Evolutionary conservation across 1,284 basidiomycete genomes (phyloP), one percentile per base, ranked within the genome.

Genomic region (Phlebopus sp.): DNA sequence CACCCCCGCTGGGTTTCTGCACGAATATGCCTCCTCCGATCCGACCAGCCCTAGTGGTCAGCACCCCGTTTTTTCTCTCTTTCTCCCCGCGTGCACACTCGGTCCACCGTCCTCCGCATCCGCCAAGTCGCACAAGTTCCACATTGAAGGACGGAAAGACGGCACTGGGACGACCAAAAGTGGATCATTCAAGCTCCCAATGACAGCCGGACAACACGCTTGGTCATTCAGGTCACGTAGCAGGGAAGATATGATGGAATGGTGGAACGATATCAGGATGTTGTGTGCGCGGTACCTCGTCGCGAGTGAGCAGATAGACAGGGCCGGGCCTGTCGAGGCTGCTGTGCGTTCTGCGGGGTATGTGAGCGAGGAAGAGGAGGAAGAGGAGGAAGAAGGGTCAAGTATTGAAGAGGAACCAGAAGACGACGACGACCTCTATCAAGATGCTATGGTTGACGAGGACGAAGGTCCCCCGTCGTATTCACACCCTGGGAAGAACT

Each of bases 241-340:
- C 56, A 84, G 92, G 63, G 95, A 98, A 57, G 96, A 97, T 64
- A 93, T 98, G 91, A 95, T 98, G 92, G 96, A 98, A 72, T 97
- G 97, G 90, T 99, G 97, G 96, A 98, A 98, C 69, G 97, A 98
- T 69, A 78, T 97, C 47, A 78, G 94, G 59, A 97, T 98, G 92
- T 78, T 99, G 49, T 95, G 92, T 64, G 94, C 95, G 50, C 77
- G 96, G 56, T 99, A 98, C 70, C 81, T 99, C 48, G 93, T 97
- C 47, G 92, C 94, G 43, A 91, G 87, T 55, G 96, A 98, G 75
- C 82, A 86, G 65, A 91, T 98, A 75, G 92, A 97, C 73, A 77
- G 96, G 46, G 86, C 85, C 42, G 96, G 97, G 4, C 93, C 92
- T 9, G 90, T 99, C 15, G 90, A 90, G 37, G 92, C 93, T 19